Base-by-base conservation (phyloP, 2,329 filamentous ascomycete species). In the Alternaria gansuensis region DNA sequence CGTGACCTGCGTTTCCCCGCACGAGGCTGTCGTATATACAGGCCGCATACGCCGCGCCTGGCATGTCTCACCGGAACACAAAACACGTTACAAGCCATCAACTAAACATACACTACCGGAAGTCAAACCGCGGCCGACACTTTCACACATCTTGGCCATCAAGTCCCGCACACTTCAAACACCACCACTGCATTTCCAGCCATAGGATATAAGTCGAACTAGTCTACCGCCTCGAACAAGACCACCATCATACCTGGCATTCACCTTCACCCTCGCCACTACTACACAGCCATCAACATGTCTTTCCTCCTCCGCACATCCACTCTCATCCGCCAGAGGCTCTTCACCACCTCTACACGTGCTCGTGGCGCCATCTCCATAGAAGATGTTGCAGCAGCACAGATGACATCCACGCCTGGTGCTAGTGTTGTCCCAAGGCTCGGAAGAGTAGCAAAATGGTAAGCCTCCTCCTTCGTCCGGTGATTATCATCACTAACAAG, bases 391-490 rank as follows among this genome's bases (percentile, higher is more conserved):
- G 60, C 72, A 43, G 56, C 70, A 41, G 64, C 69, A 58, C 66
- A 72, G 11, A 59, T 74, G 52, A 62, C 68, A 24, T 63, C 66
- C 43, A 61, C 66, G 9, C 41, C 55, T 14, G 65, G 60, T 36
- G 61, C 55, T 28, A 67, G 59, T 43, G 62, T 68, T 28, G 64
- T 72, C n/a, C 72, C 71, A 28, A 71, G 68, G 51, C 70, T 76
- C 41, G 74, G 74, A 59, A 67, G 63, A 21, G 66, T 77, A 56
- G 72, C 68, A 57, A 63, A 58, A 69, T 75, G 74, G 74, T 76
- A 67, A 29, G 65, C 56, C 9, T 33, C 23, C n/a, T 29, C 17
- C 24, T 33, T 10, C 5, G 9, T 2, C 24, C 8, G n/a, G 53
- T 24, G 3, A 17, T 43, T 2, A 36, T 6, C 51, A 55, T 9